Evolutionary conservation across 129 eudicot species (phyloP).

Genomic region (Dittrichia graveolens): DNA sequence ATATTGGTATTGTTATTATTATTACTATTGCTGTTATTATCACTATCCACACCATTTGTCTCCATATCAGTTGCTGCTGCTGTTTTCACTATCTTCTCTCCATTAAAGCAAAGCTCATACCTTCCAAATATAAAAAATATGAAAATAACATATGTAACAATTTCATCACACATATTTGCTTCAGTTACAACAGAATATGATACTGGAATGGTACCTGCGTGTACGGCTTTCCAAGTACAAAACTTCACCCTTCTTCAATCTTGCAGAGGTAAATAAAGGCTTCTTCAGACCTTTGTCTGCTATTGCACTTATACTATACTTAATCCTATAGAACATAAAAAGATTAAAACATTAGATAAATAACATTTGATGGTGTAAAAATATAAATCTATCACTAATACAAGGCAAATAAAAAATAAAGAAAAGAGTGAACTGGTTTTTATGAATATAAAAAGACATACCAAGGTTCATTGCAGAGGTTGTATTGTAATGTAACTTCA

Average conservation of each 20-base stretch:
- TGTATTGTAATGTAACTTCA: conserved; percentile 89
- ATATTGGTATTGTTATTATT: conserved; percentile 50
- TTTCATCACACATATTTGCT: not conserved
- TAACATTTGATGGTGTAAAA: not conserved
- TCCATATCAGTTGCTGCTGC: conserved; percentile 43
- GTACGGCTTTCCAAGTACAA: conserved; percentile 84
- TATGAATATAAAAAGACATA: conserved; percentile 37
- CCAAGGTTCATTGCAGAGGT: conserved; percentile 98
- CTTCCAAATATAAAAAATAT: conserved; percentile 37
- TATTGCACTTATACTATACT: conserved; percentile 86
- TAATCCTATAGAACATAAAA: conserved; percentile 49
- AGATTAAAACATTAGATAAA: not conserved
- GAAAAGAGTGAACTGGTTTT: not conserved
- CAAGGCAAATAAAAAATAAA: not conserved
- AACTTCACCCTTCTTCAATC: conserved; percentile 96
- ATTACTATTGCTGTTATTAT: conserved; percentile 41
- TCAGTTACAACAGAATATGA: not conserved
- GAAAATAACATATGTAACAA: not conserved
- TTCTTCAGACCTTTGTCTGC: conserved; percentile 97
- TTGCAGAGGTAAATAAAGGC: conserved; percentile 88
- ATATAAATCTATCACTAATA: not conserved
- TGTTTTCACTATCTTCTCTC: conserved; percentile 75
- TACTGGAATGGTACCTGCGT: conserved; percentile 52
- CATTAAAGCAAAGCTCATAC: conserved; percentile 91
- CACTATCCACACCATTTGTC: conserved; percentile 51